Base-by-base conservation (phyloP, 176 grass and related monocot species). In the Oryza glumipatula region DNA sequence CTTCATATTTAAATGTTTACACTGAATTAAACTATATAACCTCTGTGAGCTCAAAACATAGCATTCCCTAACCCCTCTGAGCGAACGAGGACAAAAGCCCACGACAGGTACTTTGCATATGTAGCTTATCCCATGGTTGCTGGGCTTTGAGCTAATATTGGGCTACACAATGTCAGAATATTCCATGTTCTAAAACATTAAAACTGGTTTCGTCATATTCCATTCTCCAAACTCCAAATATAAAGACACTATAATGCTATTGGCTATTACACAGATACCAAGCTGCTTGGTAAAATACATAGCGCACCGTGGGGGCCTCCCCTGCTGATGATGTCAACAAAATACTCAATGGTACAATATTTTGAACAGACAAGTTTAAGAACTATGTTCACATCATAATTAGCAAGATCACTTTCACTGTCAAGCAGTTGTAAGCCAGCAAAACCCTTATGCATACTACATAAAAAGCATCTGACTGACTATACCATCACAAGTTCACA, bases 391-490 rank as follows among this genome's bases (percentile, higher is more conserved):
- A 66, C 21, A 82, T n/a, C 32, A 72, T 19, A 38, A 65, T 19
- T 66, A 81, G 15, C 46, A 65, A 28, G 30, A n/a, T 12, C 5
- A 49, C 2, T 28, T 80, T 36, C 46, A 85, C 0, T 82, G 12
- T 10, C 8, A 79, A 46, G 2, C 45, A 15, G 13, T 38, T 82
- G 28, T 56, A 54, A 26, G 17, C 65, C 43, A 60, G 47, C 48
- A 68, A 35, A n/a, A 3, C 35, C 14, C 7, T 80, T 26, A 73
- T 19, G 36, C 22, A 76, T 70, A 41, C 43, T 81, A 70, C 11
- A 83, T 21, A 46, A 51, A 76, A 41, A 80, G 9, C 71, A 85
- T 21, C 28, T 70, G 48, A 38, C 7, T 1, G 0, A 87, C 60
- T 67, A 71, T 48, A 49, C 47, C 69, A 51, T 9, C 3, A 76